Evolutionary conservation across 129 eudicot species (phyloP), one percentile per base, ranked within the genome.

Genomic region (Smallanthus sonchifolius): DNA sequence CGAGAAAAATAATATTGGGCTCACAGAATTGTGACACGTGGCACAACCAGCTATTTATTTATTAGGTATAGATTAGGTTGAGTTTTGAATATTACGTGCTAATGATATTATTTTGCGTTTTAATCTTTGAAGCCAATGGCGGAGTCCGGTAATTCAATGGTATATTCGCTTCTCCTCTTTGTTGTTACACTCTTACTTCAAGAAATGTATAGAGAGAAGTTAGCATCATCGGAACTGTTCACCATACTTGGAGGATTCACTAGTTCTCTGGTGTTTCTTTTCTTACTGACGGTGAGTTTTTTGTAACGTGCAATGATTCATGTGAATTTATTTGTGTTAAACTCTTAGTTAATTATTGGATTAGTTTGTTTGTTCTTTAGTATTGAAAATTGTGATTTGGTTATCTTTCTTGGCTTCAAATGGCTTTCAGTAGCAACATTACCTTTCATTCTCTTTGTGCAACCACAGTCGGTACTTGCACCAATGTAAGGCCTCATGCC

Each of bases 191-290:
- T 94, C 32, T 90, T 93, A 34, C 86, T 94, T 66, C 97, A 94
- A 84, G 89, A 84, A 75, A 79, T 88, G 87, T 90, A 86, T 56
- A 86, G 96, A 81, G 97, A 84, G 45, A 94, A 88, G 81, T 83
- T 94, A 72, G 98, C 97, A 56, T 90, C 98, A 16, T 74, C 97
- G 0, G 97, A 93, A 81, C 71, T 93, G 40, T 93, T 84, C 61
- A 93, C 98, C 2, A 90, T 93, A 49, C 92, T 93, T 78, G 98
- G 98, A 55, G 98, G 97, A 10, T 93, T 93, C 82, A 86, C 86
- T n/a, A 93, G 98, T 68, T 88, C 98, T 39, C 83, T 90, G 5
- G 82, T 93, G 19, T 93, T 93, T 73, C 86, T 93, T 54, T 54
- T 83, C 78, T 80, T 88, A 62, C 82, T 93, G 8, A 90, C 96